Evolutionary conservation across 2,329 filamentous ascomycete genomes (phyloP).

Genomic region (Madurella fahalii): DNA sequence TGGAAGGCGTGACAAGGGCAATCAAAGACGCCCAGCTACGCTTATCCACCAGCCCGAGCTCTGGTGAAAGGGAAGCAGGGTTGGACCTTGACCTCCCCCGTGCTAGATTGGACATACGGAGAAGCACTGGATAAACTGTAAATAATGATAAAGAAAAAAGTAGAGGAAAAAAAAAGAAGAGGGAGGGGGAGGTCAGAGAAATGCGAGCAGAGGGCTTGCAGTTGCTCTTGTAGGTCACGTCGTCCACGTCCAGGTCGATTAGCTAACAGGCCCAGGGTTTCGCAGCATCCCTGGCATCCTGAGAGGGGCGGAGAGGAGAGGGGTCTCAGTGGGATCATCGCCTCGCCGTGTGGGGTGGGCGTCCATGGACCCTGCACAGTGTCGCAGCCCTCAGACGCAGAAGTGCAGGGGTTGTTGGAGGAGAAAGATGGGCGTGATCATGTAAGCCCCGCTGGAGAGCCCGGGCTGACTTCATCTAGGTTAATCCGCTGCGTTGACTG

Average conservation of each 20-base stretch:
- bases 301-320: slow-evolving; percentile 21
- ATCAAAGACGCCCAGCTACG: neutral
- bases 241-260: slow-evolving; percentile 20
- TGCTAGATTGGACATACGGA: neutral
- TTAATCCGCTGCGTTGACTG: slow-evolving; percentile 8
- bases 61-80: neutral
- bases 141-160: neutral
- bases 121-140: no score
- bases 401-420: neutral
- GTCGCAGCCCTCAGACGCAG: neutral
- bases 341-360: slow-evolving; percentile 11
- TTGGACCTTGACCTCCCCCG: neutral
- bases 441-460: slow-evolving; percentile 1
- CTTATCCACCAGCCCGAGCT: neutral
- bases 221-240: slow-evolving; percentile 23
- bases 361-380: neutral
- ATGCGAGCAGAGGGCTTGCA: slow-evolving; percentile 5
- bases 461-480: slow-evolving; percentile 13
- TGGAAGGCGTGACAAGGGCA: neutral
- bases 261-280: slow-evolving; percentile 21
- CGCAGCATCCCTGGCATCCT: slow-evolving; percentile 11
- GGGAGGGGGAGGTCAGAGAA: neutral
- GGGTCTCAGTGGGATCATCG: slow-evolving; percentile 4
- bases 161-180: neutral
- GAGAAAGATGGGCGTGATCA: neutral